These are phyloP conservation scores for Neurospora cerealis DNA, from an alignment of 495 filamentous ascomycete species.

Conservation along the genomic window DNA sequence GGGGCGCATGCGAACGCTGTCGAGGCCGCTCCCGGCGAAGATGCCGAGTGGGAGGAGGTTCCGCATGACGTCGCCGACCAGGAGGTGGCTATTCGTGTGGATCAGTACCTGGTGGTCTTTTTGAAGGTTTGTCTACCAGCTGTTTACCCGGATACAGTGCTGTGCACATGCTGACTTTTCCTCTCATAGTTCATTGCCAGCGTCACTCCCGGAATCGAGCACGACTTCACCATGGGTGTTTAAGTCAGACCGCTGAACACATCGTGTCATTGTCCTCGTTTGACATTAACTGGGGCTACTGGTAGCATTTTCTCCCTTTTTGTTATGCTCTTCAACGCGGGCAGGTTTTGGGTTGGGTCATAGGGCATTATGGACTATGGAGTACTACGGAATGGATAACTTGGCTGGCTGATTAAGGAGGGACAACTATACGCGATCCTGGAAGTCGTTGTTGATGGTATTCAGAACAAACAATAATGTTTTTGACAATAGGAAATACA, in stretches of 20 bases:
- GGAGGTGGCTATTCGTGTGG: conserved; percentile 84
- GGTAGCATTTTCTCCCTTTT: neutral
- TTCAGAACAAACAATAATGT: neutral
- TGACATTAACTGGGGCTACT: neutral
- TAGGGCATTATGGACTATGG: neutral
- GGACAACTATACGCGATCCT: neutral
- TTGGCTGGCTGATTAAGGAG: neutral
- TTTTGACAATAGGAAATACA: neutral
- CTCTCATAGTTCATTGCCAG: conserved; percentile 72
- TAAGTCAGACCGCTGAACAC: conserved; percentile 23
- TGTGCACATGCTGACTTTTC: conserved; percentile 5
- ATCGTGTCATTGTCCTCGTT: neutral
- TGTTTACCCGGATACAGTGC: neutral
- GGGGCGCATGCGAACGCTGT: conserved; percentile 24
- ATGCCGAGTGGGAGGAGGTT: conserved; percentile 76
- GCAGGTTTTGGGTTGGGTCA: neutral
- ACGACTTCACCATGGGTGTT: conserved; percentile 97
- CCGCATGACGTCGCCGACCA: conserved; percentile 59
- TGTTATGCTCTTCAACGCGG: neutral
- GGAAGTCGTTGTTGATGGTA: neutral
- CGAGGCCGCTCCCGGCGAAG: conserved; percentile 34
- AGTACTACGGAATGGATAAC: neutral
- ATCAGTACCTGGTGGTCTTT: conserved; percentile 97
- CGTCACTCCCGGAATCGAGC: conserved; percentile 93
- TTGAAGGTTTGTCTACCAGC: conserved; percentile 47